Percentiles rank a stretch among this genome's conserved stretches.
Conservation (phyloP, 768 basidiomycete genomes). For the Tricholoma bakamatsutake region DNA sequence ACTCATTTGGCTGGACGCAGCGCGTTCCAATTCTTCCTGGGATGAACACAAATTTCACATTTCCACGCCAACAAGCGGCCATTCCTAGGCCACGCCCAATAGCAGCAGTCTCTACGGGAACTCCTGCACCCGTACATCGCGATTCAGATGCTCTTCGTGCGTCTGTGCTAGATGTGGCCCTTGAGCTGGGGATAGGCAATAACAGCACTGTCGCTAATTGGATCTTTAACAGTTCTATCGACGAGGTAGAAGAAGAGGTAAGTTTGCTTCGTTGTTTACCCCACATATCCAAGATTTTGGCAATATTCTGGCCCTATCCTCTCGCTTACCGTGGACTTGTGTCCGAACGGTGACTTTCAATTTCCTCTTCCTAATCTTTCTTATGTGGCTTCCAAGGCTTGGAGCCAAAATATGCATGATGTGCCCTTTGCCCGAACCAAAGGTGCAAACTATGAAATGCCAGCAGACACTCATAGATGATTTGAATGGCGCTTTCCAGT, state of each 20-base stretch:
- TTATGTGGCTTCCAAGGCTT: background rate
- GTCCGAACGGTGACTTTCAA: background rate
- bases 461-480: background rate
- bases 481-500: background rate
- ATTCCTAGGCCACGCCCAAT: conserved; percentile 17
- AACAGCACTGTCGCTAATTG: conserved; percentile 60
- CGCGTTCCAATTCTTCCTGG: conserved; percentile 6
- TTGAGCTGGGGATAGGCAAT: conserved; percentile 58
- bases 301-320: background rate
- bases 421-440: background rate
- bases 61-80: conserved; percentile 22
- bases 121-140: conserved; percentile 25
- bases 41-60: conserved; percentile 30
- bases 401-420: background rate
- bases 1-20: conserved; percentile 8
- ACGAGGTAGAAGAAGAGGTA: conserved; percentile 52
- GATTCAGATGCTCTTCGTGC: conserved; percentile 60
- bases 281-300: background rate
- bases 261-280: conserved; percentile 9
- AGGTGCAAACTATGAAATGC: background rate
- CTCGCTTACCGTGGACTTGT: background rate
- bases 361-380: background rate
- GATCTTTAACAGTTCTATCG: conserved; percentile 62
- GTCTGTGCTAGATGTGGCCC: conserved; percentile 68
- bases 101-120: conserved; percentile 5